Percentiles rank a stretch among this genome's conserved stretches.
Evolutionary conservation across 371 early-diverging fungal genomes (phyloP).

Genomic region (Rhizopus microsporus): DNA sequence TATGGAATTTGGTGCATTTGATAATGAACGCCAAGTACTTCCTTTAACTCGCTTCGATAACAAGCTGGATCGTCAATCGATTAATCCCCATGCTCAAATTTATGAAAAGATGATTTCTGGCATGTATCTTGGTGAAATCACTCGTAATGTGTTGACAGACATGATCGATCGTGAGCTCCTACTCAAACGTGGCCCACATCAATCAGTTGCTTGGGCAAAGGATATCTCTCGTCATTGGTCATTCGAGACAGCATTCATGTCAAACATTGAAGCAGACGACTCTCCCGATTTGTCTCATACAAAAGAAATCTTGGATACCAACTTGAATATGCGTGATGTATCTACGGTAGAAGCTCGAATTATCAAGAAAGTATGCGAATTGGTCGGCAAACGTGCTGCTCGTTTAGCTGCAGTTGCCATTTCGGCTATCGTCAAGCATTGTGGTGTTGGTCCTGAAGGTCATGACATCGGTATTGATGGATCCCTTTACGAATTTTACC

Average conservation of each 20-base stretch:
- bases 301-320: slow-evolving; percentile 76
- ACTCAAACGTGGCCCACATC: slow-evolving; percentile 58
- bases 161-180: slow-evolving; percentile 81
- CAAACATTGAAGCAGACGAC: slow-evolving; percentile 85
- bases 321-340: slow-evolving; percentile 65
- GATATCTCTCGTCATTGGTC: slow-evolving; percentile 72
- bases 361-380: slow-evolving; percentile 80
- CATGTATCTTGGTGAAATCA: slow-evolving; percentile 94
- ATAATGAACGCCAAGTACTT: slow-evolving; percentile 73
- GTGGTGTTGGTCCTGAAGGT: slow-evolving; percentile 50
- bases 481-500: slow-evolving; percentile 90
- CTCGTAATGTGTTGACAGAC: slow-evolving; percentile 76
- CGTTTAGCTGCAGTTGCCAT: slow-evolving; percentile 84
- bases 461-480: slow-evolving; percentile 94
- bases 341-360: slow-evolving; percentile 78
- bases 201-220: slow-evolving; percentile 49
- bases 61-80: slow-evolving; percentile 79
- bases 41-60: slow-evolving; percentile 86
- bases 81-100: slow-evolving; percentile 79
- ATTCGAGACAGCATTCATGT: slow-evolving; percentile 93
- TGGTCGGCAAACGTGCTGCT: slow-evolving; percentile 90
- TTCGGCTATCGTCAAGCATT: slow-evolving; percentile 78
- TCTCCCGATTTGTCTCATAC: slow-evolving; percentile 64
- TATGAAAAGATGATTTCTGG: slow-evolving; percentile 97
- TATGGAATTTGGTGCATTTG: slow-evolving; percentile 91